Conservation (phyloP, 345 rosid genomes). For the Cardiospermum halicacabum region DNA sequence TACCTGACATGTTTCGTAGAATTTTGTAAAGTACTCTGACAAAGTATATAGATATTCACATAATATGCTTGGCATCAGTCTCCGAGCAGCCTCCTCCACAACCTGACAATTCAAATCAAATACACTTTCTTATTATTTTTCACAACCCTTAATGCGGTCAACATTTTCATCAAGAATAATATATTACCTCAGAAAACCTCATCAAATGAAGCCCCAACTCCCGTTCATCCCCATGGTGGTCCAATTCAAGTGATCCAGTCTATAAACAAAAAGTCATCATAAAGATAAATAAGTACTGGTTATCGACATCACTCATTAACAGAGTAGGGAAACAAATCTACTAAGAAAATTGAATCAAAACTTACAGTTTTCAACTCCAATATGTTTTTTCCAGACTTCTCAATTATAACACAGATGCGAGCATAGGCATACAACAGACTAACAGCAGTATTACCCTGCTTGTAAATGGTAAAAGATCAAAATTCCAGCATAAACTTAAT, state of each 20-base stretch:
- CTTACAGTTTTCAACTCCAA: conserved; percentile 79
- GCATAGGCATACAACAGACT: conserved; percentile 97
- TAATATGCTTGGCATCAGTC: conserved; percentile 61
- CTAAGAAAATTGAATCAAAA: conserved; percentile 10
- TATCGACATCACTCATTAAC: neutral
- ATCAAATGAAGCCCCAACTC: conserved; percentile 79
- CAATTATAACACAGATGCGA: conserved; percentile 91
- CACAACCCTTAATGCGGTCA: too few species aligned
- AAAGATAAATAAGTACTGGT: too few species aligned
- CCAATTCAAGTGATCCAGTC: conserved; percentile 54
- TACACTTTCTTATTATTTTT: neutral
- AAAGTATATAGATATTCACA: conserved; percentile 78
- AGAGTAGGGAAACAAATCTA: conserved; percentile 10
- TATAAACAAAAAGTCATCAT: conserved; percentile 14
- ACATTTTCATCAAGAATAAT: neutral
- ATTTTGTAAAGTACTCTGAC: conserved; percentile 66
- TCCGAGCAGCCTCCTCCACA: conserved; percentile 77
- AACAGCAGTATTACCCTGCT: conserved; percentile 95
- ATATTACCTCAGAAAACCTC: conserved; percentile 68
- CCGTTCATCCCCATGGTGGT: conserved; percentile 67
- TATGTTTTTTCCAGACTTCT: conserved; percentile 76
- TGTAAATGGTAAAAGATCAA: conserved; percentile 15
- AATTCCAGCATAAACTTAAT: neutral
- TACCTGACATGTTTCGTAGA: conserved; percentile 79
- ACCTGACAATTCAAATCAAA: conserved; percentile 35